Evolutionary conservation across 768 basidiomycete species (phyloP).

Genomic region (Paxillus ammoniavirescens): DNA sequence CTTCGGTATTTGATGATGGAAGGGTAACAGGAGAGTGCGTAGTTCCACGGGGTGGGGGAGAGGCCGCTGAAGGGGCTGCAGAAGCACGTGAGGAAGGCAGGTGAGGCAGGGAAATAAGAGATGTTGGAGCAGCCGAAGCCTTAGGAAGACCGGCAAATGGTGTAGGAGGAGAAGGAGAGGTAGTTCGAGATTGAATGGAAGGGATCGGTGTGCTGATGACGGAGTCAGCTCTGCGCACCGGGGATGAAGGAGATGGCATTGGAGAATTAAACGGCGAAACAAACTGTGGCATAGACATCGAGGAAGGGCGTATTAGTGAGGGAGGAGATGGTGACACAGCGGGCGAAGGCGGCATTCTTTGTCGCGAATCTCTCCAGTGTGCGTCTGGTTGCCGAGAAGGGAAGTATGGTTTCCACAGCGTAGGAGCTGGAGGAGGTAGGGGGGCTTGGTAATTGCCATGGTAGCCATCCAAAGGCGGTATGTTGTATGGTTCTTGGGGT

Average conservation of each 20-base stretch:
- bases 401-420: conserved; percentile 2
- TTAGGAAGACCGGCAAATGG: neutral
- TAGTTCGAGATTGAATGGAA: neutral
- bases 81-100: neutral
- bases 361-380: neutral
- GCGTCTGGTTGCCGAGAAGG: conserved; percentile 5
- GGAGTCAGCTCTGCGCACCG: neutral
- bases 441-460: neutral
- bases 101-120: neutral
- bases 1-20: neutral
- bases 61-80: neutral
- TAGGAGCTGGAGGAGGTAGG: neutral
- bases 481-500: conserved; percentile 1
- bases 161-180: neutral
- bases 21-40: neutral
- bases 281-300: neutral
- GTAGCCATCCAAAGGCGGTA: neutral
- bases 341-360: neutral
- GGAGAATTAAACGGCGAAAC: conserved; percentile 2
- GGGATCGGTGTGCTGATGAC: neutral
- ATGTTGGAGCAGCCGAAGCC: neutral
- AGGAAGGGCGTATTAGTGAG: neutral
- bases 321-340: neutral
- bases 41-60: neutral
- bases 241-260: neutral